Conservation (phyloP, 108 stramenopile genomes). For the Stephanodiscus minutulus region DNA sequence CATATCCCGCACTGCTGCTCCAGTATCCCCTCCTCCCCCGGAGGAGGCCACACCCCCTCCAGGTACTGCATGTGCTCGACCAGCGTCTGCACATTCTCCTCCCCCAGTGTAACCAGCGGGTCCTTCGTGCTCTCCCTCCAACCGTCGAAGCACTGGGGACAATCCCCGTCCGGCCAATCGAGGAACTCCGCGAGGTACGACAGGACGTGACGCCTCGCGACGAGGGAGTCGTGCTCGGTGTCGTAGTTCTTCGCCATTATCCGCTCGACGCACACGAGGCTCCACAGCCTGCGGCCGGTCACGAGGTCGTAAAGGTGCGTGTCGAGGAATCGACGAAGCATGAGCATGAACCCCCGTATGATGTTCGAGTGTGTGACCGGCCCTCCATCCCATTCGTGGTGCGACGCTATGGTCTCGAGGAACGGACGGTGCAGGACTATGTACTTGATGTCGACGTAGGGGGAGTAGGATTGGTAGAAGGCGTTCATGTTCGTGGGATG, state of each 20-base stretch:
- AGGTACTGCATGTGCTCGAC: conserved; percentile 10
- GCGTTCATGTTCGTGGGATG: conserved; percentile 25
- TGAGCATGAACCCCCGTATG: conserved; percentile 19
- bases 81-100: not conserved
- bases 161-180: conserved; percentile 23
- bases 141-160: conserved; percentile 30
- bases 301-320: conserved; percentile 7
- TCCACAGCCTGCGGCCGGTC: conserved; percentile 19
- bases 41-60: conserved; percentile 27
- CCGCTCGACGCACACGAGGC: conserved; percentile 10
- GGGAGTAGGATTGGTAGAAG: conserved; percentile 23
- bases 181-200: conserved; percentile 10
- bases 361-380: conserved; percentile 17
- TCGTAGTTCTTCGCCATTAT: conserved; percentile 14
- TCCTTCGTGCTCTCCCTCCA: conserved; percentile 31
- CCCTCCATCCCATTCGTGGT: conserved; percentile 18
- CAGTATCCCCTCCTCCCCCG: conserved; percentile 1
- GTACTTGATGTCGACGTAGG: conserved; percentile 31
- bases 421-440: conserved; percentile 33
- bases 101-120: not conserved
- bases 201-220: not conserved
- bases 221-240: not conserved
- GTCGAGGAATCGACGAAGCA: conserved; percentile 22
- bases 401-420: conserved; percentile 21
- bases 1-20: conserved; percentile 7